These are phyloP conservation scores for Alternaria angustiovoidea DNA, from an alignment of 2,329 filamentous ascomycete genomes.

Conservation along the genomic window DNA sequence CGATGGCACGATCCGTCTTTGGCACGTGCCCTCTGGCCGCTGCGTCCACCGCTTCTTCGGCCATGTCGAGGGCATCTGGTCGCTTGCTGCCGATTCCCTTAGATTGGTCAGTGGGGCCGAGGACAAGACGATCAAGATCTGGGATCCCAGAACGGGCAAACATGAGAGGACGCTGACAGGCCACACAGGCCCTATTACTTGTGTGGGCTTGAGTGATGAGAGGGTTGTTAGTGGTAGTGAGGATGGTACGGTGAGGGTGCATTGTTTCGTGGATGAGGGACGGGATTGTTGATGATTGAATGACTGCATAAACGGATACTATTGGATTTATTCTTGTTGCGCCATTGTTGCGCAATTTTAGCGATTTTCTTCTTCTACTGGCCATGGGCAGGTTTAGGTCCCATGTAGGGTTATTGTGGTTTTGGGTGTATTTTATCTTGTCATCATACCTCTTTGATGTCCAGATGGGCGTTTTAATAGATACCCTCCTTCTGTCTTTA, in stretches of 20 bases:
- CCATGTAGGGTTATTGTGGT: neutral
- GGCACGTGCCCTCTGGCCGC: slow-evolving; percentile 83
- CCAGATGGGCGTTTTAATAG: neutral
- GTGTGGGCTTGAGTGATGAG: slow-evolving; percentile 88
- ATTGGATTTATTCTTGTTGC: neutral
- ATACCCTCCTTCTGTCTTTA: slow-evolving; percentile 3
- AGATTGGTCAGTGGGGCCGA: slow-evolving; percentile 89
- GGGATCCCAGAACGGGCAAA: slow-evolving; percentile 90
- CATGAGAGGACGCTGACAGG: slow-evolving; percentile 93
- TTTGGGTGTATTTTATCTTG: neutral
- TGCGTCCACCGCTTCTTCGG: slow-evolving; percentile 95
- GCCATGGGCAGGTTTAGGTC: neutral
- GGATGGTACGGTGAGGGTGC: slow-evolving; percentile 85
- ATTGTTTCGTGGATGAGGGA: slow-evolving; percentile 38
- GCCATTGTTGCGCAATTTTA: neutral
- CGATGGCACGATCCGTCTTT: slow-evolving; percentile 89
- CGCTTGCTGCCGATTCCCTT: slow-evolving; percentile 85
- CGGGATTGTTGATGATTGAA: neutral
- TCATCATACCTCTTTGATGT: neutral
- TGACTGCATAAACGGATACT: neutral
- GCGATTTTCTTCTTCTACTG: neutral
- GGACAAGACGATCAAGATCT: slow-evolving; percentile 94
- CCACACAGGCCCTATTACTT: slow-evolving; percentile 90
- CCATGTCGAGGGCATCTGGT: slow-evolving; percentile 96
- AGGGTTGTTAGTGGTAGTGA: slow-evolving; percentile 91